Evolutionary conservation across 2,329 filamentous ascomycete genomes (phyloP).

Genomic region (Harringtonia aguacate): DNA sequence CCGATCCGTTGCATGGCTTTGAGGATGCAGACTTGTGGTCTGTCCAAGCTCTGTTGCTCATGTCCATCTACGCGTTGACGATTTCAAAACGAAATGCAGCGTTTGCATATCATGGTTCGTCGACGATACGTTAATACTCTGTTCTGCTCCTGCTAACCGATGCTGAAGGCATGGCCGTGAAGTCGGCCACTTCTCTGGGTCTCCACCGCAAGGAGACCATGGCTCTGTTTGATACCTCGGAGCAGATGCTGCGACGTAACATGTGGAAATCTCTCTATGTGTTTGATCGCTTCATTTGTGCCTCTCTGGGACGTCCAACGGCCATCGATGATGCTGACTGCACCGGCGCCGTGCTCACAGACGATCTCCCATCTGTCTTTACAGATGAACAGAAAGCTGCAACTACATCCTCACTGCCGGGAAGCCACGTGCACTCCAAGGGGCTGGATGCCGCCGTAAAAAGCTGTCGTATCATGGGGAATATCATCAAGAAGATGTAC

Average conservation of each 20-base stretch:
- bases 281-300: conserved; percentile 52
- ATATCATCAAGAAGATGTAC: conserved; percentile 49
- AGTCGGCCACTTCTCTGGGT: conserved; percentile 51
- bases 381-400: neutral
- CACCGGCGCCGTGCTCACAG: conserved; percentile 33
- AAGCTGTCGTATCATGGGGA: conserved; percentile 46
- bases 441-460: conserved; percentile 45
- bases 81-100: conserved; percentile 53
- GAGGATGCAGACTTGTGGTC: conserved; percentile 56
- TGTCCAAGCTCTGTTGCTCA: conserved; percentile 51
- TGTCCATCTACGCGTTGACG: conserved; percentile 53
- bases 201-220: conserved; percentile 51
- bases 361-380: conserved; percentile 4
- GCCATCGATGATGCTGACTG: conserved; percentile 54
- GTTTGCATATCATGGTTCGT: conserved; percentile 46
- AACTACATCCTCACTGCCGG: neutral
- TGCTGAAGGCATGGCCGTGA: conserved; percentile 46
- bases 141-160: neutral
- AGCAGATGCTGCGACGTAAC: conserved; percentile 33
- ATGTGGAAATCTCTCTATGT: conserved; percentile 56
- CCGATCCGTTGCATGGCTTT: conserved; percentile 33
- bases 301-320: conserved; percentile 50
- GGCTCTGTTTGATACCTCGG: conserved; percentile 31
- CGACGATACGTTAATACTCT: neutral
- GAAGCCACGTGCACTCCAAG: conserved; percentile 6